Percentiles rank a stretch among this genome's conserved stretches.
Conservation (phyloP, 495 filamentous ascomycete genomes). For the Pyrenula massariospora region DNA sequence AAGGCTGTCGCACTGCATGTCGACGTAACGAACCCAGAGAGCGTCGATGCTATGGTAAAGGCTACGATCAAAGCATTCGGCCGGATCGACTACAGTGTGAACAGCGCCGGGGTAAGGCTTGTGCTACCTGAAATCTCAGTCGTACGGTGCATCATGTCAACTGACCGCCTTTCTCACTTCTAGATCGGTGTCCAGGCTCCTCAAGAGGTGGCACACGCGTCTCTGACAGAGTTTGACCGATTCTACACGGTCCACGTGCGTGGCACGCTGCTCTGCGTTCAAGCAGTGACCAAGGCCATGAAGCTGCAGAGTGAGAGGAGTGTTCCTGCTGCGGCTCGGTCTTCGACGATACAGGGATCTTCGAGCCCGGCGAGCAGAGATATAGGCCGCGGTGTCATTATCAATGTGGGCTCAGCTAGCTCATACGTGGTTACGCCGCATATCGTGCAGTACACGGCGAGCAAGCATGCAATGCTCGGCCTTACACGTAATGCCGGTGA, state of each 20-base stretch:
- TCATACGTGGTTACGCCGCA: too few species aligned
- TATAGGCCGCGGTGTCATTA: too few species aligned
- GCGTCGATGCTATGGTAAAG: constrained; percentile 13
- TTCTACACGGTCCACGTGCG: constrained; percentile 10
- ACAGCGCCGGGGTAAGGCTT: constrained; percentile 21
- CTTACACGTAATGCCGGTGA: too few species aligned
- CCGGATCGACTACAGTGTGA: constrained; percentile 21
- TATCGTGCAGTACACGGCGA: too few species aligned
- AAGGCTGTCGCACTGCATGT: constrained; percentile 8
- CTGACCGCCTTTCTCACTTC: neutral
- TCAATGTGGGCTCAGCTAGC: too few species aligned
- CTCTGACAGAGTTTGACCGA: constrained; percentile 1
- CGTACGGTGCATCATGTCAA: too few species aligned
- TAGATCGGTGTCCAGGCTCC: neutral
- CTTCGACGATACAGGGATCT: too few species aligned
- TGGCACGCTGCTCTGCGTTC: constrained; percentile 8
- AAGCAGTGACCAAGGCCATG: constrained; percentile 8
- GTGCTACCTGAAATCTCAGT: neutral
- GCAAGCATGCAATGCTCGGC: too few species aligned
- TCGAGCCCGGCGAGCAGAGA: too few species aligned
- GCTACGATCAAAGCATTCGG: constrained; percentile 10
- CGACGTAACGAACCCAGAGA: constrained; percentile 13
- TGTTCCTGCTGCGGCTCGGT: too few species aligned
- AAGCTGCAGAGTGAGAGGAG: too few species aligned
- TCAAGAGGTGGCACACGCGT: too few species aligned